Evolutionary conservation across 805 yeast genomes (phyloP).

Genomic region (Saccharomyces cerevisiae): DNA sequence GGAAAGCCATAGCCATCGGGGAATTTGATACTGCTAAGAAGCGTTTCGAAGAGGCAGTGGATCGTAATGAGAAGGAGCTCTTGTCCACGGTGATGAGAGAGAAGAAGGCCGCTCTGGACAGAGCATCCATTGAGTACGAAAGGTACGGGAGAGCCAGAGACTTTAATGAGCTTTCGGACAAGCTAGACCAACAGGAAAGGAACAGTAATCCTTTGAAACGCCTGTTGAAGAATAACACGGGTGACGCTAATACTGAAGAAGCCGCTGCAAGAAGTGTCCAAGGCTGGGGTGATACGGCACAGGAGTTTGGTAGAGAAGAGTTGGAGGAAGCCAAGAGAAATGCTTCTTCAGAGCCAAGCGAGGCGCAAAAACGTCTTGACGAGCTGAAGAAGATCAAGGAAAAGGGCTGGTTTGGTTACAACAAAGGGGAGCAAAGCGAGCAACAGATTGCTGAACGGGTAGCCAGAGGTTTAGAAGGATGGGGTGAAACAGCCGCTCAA

Average conservation of each 20-base stretch:
- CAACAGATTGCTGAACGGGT: slow-evolving; percentile 30
- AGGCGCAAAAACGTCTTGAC: slow-evolving; percentile 30
- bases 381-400: slow-evolving; percentile 31
- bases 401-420: slow-evolving; percentile 29
- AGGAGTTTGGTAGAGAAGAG: slow-evolving; percentile 32
- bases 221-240: slow-evolving; percentile 17
- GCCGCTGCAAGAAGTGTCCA: slow-evolving; percentile 31
- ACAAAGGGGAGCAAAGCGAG: slow-evolving; percentile 22
- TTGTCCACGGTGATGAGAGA: slow-evolving; percentile 5
- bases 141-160: slow-evolving; percentile 12
- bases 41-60: slow-evolving; percentile 13
- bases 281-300: slow-evolving; percentile 44
- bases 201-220: slow-evolving; percentile 5
- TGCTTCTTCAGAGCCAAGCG: slow-evolving; percentile 19
- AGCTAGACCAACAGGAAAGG: slow-evolving; percentile 16
- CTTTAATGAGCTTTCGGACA: slow-evolving; percentile 23
- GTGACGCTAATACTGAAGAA: slow-evolving; percentile 17
- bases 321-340: slow-evolving; percentile 20
- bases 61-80: slow-evolving; percentile 4
- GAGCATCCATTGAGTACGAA: slow-evolving; percentile 16
- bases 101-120: slow-evolving; percentile 15
- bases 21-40: slow-evolving; percentile 25
- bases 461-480: slow-evolving; percentile 34
- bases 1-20: slow-evolving; percentile 24
- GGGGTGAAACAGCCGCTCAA: slow-evolving; percentile 40